Evolutionary conservation across 176 grass and related monocot species (phyloP).

Genomic region (Oryza longistaminata): DNA sequence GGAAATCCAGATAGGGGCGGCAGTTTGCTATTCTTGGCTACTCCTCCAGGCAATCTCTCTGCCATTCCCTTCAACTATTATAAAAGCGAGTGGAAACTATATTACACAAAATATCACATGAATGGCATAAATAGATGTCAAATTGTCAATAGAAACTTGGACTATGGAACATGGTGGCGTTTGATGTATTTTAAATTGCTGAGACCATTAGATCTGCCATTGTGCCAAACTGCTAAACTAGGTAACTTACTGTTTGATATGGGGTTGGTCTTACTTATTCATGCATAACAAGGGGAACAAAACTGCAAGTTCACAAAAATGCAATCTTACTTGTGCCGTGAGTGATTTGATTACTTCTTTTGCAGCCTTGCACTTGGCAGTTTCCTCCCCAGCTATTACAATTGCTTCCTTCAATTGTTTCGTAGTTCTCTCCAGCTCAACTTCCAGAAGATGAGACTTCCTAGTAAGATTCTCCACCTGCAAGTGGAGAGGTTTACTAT

Average conservation of each 20-base stretch:
- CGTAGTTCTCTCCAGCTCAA: conserved; percentile 80
- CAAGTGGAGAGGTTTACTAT: conserved; percentile 29
- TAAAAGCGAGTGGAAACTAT: background rate
- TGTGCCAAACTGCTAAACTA: background rate
- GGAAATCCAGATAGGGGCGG: conserved; percentile 51
- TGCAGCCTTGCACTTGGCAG: conserved; percentile 86
- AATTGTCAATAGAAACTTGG: conserved; percentile 23
- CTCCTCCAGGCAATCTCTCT: conserved; percentile 73
- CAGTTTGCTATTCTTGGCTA: conserved; percentile 59
- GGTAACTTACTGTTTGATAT: background rate
- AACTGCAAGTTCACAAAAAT: conserved; percentile 6
- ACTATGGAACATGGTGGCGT: background rate
- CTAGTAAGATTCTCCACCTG: conserved; percentile 83
- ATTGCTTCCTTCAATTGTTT: conserved; percentile 94
- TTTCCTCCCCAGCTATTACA: conserved; percentile 83
- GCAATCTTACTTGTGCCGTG: conserved; percentile 70
- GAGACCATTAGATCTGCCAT: conserved; percentile 6
- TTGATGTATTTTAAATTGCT: background rate
- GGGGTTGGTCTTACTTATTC: background rate
- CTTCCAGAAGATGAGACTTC: conserved; percentile 78
- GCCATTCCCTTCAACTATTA: conserved; percentile 95
- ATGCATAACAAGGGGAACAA: background rate
- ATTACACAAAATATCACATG: background rate
- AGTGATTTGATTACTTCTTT: conserved; percentile 98
- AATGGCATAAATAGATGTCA: background rate